These are phyloP conservation scores for Hyphopichia wangnamkhiaoensis DNA, from an alignment of 1,139 yeast species.

Conservation along the genomic window DNA sequence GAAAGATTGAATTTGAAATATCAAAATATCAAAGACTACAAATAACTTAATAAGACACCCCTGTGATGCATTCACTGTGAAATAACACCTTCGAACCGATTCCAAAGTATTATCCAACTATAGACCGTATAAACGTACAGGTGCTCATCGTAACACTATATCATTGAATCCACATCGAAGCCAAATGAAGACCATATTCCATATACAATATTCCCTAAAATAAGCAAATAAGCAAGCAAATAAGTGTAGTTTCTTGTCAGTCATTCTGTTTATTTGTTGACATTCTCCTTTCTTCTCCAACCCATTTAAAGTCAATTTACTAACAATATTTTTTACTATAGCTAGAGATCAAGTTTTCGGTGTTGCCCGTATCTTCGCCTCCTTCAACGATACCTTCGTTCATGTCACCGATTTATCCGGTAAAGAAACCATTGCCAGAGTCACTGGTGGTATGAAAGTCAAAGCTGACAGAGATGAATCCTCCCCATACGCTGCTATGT, in stretches of 20 bases:
- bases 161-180: too few species aligned
- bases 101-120: too few species aligned
- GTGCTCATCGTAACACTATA: too few species aligned
- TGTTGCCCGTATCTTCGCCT: constrained; percentile 99
- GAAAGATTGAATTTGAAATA: too few species aligned
- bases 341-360: constrained; percentile 98
- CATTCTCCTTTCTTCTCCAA: neutral
- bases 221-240: neutral
- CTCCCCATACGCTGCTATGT: constrained; percentile 99
- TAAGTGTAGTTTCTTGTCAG: too few species aligned
- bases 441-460: constrained; percentile 99
- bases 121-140: too few species aligned
- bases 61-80: too few species aligned
- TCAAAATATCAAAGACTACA: too few species aligned
- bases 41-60: too few species aligned
- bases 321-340: constrained; percentile 55
- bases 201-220: neutral
- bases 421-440: constrained; percentile 99
- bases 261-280: too few species aligned
- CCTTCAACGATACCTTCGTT: constrained; percentile 99
- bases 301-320: constrained; percentile 8
- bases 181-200: too few species aligned
- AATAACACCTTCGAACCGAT: too few species aligned
- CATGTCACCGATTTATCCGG: constrained; percentile 99
- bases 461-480: constrained; percentile 99